Evolutionary conservation across 192 early-diverging fungal genomes (phyloP), one percentile per base, ranked within the genome.

Genomic region (Martensiomyces pterosporus): DNA sequence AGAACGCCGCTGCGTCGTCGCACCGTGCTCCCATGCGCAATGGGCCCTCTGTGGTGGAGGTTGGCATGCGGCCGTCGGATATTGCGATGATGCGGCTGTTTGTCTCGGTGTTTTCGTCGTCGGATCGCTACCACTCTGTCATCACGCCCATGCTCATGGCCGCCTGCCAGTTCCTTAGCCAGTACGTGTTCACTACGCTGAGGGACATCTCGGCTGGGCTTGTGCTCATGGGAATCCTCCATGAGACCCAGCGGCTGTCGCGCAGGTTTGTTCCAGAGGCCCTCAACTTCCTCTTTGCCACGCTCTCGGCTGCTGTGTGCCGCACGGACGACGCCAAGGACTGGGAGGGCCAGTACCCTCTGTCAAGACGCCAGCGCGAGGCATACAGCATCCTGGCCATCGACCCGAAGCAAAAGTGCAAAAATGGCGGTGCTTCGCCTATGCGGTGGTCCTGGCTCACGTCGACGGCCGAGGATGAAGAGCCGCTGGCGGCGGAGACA

Each of bases 51-150:
- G 36, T 37, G 9, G 23, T 43, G 3, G 43, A 29, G 3, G 52
- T 49, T 17, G 81, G 79, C 49, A 75, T 82, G 4, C 63, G 68
- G 9, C 55, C 73, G 8, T 77, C 80, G 17, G 82, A 86, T 24
- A 36, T 95, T 24, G 72, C 82, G 19, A 61, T 82, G 35, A 64
- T 95, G 42, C 80, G 84, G 23, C 48, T 86, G 22, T 59, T 94
- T 39, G 81, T 78, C 1, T 78, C 83, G 24, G 68, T 97, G 8
- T 96, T 91, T 64, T 92, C 96, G 2, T 82, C 89, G n/a, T 93
- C 94, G 0, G 96, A 98, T 82, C 82, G 86, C 29, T 79, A 82
- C 49, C 93, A 98, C 60, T 61, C 83, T 5, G 82, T 97, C 4
- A 75, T 88, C 5, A 97, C 94, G 2, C 95, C 94, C 10, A 80